Conservation (phyloP, 2,329 filamentous ascomycete species). For the Epichloe hybrida region DNA sequence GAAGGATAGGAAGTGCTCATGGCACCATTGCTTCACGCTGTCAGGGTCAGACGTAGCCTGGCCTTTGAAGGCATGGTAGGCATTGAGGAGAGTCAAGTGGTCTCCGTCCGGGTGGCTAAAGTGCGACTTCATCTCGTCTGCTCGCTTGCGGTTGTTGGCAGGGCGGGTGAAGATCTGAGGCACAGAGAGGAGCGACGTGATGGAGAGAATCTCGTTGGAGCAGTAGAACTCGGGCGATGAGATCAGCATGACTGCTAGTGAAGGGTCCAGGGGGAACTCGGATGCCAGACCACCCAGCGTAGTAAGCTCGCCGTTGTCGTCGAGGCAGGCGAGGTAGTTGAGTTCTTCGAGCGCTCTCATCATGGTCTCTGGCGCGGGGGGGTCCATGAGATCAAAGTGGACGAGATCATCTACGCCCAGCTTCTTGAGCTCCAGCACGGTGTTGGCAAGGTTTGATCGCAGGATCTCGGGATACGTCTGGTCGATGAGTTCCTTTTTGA, state of each 20-base stretch:
- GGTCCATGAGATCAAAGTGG: conserved; percentile 98
- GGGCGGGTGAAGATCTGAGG: conserved; percentile 90
- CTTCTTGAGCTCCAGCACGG: conserved; percentile 93
- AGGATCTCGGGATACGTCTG: conserved; percentile 95
- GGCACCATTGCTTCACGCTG: conserved; percentile 83
- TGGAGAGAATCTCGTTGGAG: conserved; percentile 93
- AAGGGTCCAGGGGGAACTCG: conserved; percentile 82
- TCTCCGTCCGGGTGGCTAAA: conserved; percentile 92
- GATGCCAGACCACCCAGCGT: conserved; percentile 75
- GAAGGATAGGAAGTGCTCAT: conserved; percentile 87
- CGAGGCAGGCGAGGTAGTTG: conserved; percentile 91
- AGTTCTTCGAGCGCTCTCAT: conserved; percentile 97
- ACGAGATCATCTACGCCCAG: conserved; percentile 90
- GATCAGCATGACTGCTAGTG: conserved; percentile 94
- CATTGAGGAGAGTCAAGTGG: conserved; percentile 90
- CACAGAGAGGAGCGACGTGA: conserved; percentile 86
- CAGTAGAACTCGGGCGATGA: conserved; percentile 96
- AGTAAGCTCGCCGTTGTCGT: conserved; percentile 92
- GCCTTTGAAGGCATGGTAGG: conserved; percentile 93
- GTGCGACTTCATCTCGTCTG: conserved; percentile 92
- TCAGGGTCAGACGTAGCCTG: conserved; percentile 42
- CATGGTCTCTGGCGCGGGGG: conserved; percentile 95
- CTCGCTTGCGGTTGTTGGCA: conserved; percentile 70
- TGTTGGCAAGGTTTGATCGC: conserved; percentile 86
- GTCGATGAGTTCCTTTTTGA: conserved; percentile 96